phyloP scores from a whole-genome alignment of 1,139 yeast species.

The Yamadazyma conglobata region DNA sequence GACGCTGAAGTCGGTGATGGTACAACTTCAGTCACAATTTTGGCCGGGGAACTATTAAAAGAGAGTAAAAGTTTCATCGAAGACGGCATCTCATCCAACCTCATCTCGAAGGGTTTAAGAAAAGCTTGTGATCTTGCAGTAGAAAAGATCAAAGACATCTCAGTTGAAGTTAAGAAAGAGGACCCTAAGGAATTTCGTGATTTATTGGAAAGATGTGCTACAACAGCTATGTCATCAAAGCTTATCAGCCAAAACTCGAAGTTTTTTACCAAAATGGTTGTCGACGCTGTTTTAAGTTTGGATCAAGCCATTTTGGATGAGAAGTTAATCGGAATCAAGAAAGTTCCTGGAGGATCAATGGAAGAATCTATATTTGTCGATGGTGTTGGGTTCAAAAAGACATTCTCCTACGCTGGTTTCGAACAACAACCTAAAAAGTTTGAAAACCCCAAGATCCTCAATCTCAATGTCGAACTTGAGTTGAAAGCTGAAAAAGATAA shows the following conservation, averaged over 20 bases:
- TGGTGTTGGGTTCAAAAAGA: slow-evolving; percentile 97
- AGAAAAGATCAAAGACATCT: slow-evolving; percentile 65
- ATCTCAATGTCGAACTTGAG: slow-evolving; percentile 89
- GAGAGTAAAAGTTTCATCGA: slow-evolving; percentile 89
- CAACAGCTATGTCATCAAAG: slow-evolving; percentile 96
- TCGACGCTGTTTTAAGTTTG: slow-evolving; percentile 85
- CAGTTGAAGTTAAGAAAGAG: slow-evolving; percentile 59
- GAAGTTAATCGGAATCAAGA: slow-evolving; percentile 87
- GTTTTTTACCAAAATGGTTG: slow-evolving; percentile 94
- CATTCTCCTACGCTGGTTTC: slow-evolving; percentile 96
- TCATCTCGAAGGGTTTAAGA: slow-evolving; percentile 84
- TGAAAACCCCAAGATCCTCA: slow-evolving; percentile 73
- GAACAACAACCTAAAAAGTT: slow-evolving; percentile 96
- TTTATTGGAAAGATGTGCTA: slow-evolving; percentile 86
- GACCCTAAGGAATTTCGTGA: slow-evolving; percentile 58
- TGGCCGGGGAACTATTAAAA: slow-evolving; percentile 92
- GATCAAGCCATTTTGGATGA: slow-evolving; percentile 87
- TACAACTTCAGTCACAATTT: slow-evolving; percentile 89
- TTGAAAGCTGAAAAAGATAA: slow-evolving; percentile 97
- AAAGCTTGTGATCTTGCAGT: slow-evolving; percentile 79
- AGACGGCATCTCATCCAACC: slow-evolving; percentile 91
- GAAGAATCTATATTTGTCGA: slow-evolving; percentile 85
- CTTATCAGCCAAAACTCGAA: slow-evolving; percentile 81
- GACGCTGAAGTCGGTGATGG: slow-evolving; percentile 99
- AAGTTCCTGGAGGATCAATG: slow-evolving; percentile 95